These are phyloP conservation scores for Chlamydomonas sphaeroides DNA, from an alignment of 139 green algal genomes.

Conservation along the genomic window DNA sequence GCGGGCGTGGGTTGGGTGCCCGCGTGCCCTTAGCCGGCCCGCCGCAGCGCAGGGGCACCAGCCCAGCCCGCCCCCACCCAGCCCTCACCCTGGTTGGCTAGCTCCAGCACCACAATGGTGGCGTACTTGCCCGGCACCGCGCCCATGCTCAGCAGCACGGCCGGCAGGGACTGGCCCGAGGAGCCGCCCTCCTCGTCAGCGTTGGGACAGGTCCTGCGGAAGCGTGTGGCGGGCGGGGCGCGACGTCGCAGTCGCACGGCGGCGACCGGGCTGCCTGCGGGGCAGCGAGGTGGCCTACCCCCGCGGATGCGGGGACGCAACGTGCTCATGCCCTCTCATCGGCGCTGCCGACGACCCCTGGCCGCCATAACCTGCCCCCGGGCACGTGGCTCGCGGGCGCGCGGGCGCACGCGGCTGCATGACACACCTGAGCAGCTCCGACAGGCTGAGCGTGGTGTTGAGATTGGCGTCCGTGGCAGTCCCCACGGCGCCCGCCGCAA, in stretches of 20 bases:
- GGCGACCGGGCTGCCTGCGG: too few species aligned
- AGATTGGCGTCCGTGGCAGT: background rate
- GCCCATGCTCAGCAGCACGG: constrained; percentile 12
- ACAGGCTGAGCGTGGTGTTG: constrained; percentile 18
- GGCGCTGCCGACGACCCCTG: too few species aligned
- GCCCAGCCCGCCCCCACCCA: background rate
- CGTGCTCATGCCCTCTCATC: too few species aligned
- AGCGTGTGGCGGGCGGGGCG: background rate
- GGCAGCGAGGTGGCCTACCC: too few species aligned
- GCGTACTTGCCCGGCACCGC: background rate
- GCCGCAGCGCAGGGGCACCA: too few species aligned
- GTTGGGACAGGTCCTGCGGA: background rate
- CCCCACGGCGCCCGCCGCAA: background rate
- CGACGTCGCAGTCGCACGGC: too few species aligned
- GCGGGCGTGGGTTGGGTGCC: too few species aligned
- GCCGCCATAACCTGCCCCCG: too few species aligned
- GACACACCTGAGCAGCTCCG: constrained; percentile 22
- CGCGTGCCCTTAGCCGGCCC: too few species aligned
- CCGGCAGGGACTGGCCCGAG: background rate
- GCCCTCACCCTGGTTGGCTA: constrained; percentile 24
- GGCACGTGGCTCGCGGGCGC: too few species aligned
- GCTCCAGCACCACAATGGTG: constrained; percentile 29
- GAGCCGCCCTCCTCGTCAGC: background rate
- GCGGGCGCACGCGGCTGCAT: too few species aligned
- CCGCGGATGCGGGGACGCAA: too few species aligned